A percentile compares a stretch with the other conserved stretches of the same genome.
Evolutionary conservation across 2,329 filamentous ascomycete species (phyloP).

Genomic region (Trichoderma koningiopsis): DNA sequence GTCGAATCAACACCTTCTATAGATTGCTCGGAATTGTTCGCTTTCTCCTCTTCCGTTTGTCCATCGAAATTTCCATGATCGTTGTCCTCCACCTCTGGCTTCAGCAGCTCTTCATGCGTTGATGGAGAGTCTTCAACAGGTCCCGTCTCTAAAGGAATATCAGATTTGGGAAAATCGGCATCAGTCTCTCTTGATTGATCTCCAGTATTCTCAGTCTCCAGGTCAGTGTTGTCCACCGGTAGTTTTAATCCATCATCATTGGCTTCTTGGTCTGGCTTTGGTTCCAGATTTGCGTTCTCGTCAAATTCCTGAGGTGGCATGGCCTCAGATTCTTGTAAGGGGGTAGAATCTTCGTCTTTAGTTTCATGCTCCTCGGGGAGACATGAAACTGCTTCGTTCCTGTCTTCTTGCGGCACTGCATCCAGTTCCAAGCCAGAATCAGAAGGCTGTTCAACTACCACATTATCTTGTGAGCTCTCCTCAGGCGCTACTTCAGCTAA

Average conservation of each 20-base stretch:
- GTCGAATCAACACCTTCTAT: constrained; percentile 24
- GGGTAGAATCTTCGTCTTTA: constrained; percentile 37
- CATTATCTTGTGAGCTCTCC: constrained; percentile 27
- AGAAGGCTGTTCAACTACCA: constrained; percentile 29
- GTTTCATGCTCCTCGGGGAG: constrained; percentile 40
- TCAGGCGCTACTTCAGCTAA: neutral
- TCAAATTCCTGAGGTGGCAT: constrained; percentile 22
- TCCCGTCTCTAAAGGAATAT: constrained; percentile 1
- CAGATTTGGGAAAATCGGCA: neutral
- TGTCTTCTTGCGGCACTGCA: constrained; percentile 36
- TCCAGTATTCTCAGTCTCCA: neutral
- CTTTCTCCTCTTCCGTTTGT: constrained; percentile 38
- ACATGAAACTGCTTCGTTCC: constrained; percentile 36
- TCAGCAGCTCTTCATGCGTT: constrained; percentile 16
- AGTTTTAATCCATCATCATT: neutral
- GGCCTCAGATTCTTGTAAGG: constrained; percentile 36
- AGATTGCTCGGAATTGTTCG: constrained; percentile 35
- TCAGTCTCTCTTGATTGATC: neutral
- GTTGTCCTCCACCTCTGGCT: constrained; percentile 17
- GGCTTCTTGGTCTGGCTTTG: constrained; percentile 7
- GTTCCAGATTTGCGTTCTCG: neutral
- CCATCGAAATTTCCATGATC: constrained; percentile 23
- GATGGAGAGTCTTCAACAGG: neutral
- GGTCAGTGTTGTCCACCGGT: neutral
- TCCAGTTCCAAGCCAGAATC: constrained; percentile 32